phyloP scores from a whole-genome alignment of 805 yeast genomes.

The Metschnikowia hibisci region DNA sequence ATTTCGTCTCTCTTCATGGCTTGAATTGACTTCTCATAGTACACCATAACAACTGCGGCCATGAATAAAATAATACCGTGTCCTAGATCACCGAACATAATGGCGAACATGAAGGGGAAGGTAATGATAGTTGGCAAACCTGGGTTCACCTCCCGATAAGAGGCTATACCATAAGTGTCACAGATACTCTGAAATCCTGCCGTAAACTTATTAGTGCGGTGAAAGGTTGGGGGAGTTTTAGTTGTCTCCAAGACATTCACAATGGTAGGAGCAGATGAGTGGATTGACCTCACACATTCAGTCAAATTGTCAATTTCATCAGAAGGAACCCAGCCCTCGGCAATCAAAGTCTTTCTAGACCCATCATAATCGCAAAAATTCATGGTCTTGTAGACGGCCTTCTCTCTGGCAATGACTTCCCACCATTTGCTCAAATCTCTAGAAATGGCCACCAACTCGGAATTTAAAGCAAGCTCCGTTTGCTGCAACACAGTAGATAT shows the following conservation, averaged over 20 bases:
- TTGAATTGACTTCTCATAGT: conserved; percentile 68
- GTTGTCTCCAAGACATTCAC: conserved; percentile 65
- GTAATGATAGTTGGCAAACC: conserved; percentile 93
- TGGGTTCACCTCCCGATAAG: conserved; percentile 93
- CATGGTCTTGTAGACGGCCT: conserved; percentile 73
- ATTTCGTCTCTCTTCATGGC: conserved; percentile 82
- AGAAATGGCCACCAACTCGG: conserved; percentile 78
- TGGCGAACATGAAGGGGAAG: conserved; percentile 97
- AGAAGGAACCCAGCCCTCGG: conserved; percentile 96
- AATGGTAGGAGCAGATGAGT: conserved; percentile 52
- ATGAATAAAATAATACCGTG: conserved; percentile 83
- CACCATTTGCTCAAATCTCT: conserved; percentile 60
- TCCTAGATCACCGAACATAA: conserved; percentile 98
- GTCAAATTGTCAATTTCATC: conserved; percentile 68
- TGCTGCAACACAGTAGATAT: conserved; percentile 33
- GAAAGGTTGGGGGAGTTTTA: conserved; percentile 90
- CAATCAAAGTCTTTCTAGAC: conserved; percentile 79
- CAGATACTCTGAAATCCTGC: conserved; percentile 88
- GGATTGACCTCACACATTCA: conserved; percentile 58
- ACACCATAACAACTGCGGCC: conserved; percentile 67
- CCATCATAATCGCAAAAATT: conserved; percentile 79
- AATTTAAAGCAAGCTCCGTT: conserved; percentile 29
- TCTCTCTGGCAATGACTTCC: conserved; percentile 60
- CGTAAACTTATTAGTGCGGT: conserved; percentile 92
- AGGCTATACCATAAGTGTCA: conserved; percentile 92